phyloP scores from a whole-genome alignment of 441 rosid species.

The Eruca vesicaria region DNA sequence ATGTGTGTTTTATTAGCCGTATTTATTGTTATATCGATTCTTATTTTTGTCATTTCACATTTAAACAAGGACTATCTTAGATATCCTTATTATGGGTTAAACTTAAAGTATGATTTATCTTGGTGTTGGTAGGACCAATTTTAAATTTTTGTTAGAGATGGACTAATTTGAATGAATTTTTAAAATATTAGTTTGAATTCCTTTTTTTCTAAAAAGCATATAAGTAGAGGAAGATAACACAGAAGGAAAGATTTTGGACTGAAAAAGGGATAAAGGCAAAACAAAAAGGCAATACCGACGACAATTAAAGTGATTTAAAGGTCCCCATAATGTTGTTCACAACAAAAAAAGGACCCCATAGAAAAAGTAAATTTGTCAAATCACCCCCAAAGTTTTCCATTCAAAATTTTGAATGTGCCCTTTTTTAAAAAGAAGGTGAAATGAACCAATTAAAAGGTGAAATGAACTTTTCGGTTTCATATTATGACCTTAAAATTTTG shows the following conservation, averaged over 20 bases:
- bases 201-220: background rate
- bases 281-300: conserved; percentile 27
- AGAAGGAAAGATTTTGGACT: conserved; percentile 19
- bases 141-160: background rate
- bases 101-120: background rate
- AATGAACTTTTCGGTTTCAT: background rate
- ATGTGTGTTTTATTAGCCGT: background rate
- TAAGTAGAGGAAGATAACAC: background rate
- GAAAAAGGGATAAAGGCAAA: conserved; percentile 8
- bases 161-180: conserved; percentile 1
- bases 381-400: conserved; percentile 9
- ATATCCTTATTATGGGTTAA: background rate
- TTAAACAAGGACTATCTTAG: background rate
- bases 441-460: conserved; percentile 1
- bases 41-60: background rate
- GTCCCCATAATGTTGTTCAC: too few relatives aligned
- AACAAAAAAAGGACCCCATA: conserved; percentile 30
- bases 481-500: too few relatives aligned
- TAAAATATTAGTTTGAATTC: conserved; percentile 19
- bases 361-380: conserved; percentile 30
- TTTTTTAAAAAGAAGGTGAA: too few relatives aligned
- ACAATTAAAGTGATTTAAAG: conserved; percentile 20
- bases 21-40: background rate
- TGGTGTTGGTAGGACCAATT: background rate
- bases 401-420: conserved; percentile 12